Evolutionary conservation across 106 monocot genomes (phyloP), one percentile per base, ranked within the genome.

Genomic region (Dendrobium huoshanense): DNA sequence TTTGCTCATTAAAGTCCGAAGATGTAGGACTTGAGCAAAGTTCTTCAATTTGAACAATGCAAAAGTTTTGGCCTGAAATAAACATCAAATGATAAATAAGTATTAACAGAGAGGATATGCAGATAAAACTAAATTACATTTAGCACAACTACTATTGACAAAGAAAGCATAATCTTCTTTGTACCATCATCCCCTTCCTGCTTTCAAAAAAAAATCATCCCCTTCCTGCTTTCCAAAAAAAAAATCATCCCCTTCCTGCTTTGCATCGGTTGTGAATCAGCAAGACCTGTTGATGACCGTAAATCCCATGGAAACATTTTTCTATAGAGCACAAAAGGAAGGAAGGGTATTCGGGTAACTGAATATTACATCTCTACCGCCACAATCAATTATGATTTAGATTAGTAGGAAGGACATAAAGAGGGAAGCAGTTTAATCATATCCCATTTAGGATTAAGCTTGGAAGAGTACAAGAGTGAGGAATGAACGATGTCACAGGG

Each of bases 11-110:
- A 11, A 88, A 83, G 41, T 87, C 15, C 64, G 54, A 70, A 41
- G 81, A 61, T 75, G 75, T 47, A 29, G 87, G 79, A 83, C 87
- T 88, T 22, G 85, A 83, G 84, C 81, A 91, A 24, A 93, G 42
- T 77, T 93, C 87, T 51, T 99, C 90, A 27, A 99, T 93, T 75
- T 91, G 85, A 80, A 86, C 61, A 80, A 91, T 89, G 84, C 88
- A 89, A 81, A 95, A 99, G 81, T 84, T 95, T 85, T 91, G 86
- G 43, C 98, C 98, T 99, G 48, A 43, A 73, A 47, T 58, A 40
- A 42, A 20, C 18, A 29, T 77, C 41, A 55, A 75, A 76, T 22
- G 55, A 16, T 80, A 25, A 55, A 49, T 70, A 70, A 70, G 13
- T 70, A 70, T 41, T 73, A 33, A 56, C 47, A 47, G 22, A 61